These are phyloP conservation scores for Chrysanthemum makinoi DNA, from an alignment of 129 eudicot species.

Conservation along the genomic window DNA sequence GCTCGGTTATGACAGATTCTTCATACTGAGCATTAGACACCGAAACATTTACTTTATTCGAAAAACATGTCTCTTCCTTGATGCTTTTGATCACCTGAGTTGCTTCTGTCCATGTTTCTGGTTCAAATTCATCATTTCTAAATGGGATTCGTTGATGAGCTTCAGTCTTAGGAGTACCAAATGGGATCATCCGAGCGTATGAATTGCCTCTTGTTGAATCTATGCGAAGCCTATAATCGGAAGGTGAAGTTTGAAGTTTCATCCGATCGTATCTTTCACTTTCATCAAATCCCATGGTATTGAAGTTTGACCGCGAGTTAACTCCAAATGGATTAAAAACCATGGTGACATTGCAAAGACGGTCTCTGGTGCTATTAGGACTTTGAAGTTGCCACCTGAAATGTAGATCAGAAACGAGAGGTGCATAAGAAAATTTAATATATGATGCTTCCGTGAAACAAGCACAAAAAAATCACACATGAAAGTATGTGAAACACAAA, in stretches of 20 bases:
- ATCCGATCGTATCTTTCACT: slow-evolving; percentile 19
- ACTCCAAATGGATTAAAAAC: slow-evolving; percentile 26
- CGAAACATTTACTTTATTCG: slow-evolving; percentile 1
- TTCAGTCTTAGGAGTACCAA: slow-evolving; percentile 19
- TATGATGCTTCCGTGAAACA: slow-evolving; percentile 10
- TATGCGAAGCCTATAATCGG: slow-evolving; percentile 29
- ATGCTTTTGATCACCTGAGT: neutral
- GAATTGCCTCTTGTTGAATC: slow-evolving; percentile 24
- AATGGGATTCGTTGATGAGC: slow-evolving; percentile 3
- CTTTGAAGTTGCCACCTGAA: slow-evolving; percentile 56
- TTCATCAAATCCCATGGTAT: slow-evolving; percentile 24
- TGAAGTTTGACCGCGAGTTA: slow-evolving; percentile 38
- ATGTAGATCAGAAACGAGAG: neutral
- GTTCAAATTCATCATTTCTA: neutral
- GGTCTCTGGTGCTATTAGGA: slow-evolving; percentile 23
- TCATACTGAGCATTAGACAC: slow-evolving; percentile 23
- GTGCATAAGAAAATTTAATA: slow-evolving; percentile 6
- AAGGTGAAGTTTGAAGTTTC: slow-evolving; percentile 6
- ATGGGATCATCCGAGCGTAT: slow-evolving; percentile 31
- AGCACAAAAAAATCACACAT: neutral
- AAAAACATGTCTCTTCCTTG: slow-evolving; percentile 5
- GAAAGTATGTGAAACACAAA: slow-evolving; percentile 4
- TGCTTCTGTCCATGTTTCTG: slow-evolving; percentile 17
- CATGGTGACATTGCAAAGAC: slow-evolving; percentile 18
- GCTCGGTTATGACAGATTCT: slow-evolving; percentile 15